Base-by-base conservation (phyloP, 805 yeast genomes). In the Clavispora fructus region DNA sequence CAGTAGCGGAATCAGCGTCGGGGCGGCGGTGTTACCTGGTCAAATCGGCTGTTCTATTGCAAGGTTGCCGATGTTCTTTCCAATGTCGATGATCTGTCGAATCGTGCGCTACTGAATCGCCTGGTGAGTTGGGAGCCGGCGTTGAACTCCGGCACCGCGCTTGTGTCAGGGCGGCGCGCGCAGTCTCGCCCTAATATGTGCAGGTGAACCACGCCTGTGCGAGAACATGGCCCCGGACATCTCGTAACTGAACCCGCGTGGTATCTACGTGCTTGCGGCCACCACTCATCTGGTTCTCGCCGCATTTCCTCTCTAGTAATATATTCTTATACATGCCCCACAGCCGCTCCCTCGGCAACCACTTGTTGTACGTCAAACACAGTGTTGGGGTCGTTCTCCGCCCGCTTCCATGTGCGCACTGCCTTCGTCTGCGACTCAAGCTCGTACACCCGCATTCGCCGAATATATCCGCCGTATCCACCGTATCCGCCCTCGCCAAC, bases 401-500 rank as follows among this genome's bases (percentile, higher is more conserved):
- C 61, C 48, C 94, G 66, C 63, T 91, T 90, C 90, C 95, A 88
- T 2, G 89, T 78, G 32, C 59, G 63, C 28, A 85, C 78, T 16
- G 67, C 67, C 1, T 75, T 73, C 1, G 62, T 59, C 7, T 63
- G 57, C 1, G 78, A 60, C 60, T 89, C 83, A 11, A 91, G 56
- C 37, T 86, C 89, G 60, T 74, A 92, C 0, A 84, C 56, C 41
- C 99, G 73, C 39, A 89, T 58, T 45, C 97, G 75, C 56, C 99
- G 78, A n/a, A 84, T 73, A 29, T 85, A 87, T 1, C 91, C 92
- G 1, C 90, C 92, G 57, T 90, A 89, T 0, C 97, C 97, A 8
- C 85, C 97, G 61, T 94, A 94, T 0, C 97, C 98, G 35, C 98
- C 99, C 66, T 88, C 95, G 13, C 98, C 99, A 6, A 79, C 75